Evolutionary conservation across 2,329 filamentous ascomycete genomes (phyloP).

Genomic region (Aspergillus costaricaensis): DNA sequence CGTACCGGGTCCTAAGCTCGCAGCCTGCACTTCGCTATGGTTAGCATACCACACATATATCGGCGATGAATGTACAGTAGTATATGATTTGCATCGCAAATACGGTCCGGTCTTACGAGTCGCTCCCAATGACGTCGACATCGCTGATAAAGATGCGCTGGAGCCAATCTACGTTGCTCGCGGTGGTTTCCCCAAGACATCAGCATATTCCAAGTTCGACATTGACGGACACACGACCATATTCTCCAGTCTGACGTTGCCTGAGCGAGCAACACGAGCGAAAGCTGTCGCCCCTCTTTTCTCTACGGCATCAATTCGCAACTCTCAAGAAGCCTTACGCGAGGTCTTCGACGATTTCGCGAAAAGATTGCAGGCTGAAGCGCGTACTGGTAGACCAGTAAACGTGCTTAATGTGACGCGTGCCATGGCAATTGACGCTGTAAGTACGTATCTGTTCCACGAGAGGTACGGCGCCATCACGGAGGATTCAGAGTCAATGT

Average conservation of each 20-base stretch:
- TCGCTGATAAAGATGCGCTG: constrained; percentile 50
- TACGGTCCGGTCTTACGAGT: constrained; percentile 42
- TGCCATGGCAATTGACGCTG: constrained; percentile 56
- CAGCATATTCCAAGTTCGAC: constrained; percentile 58
- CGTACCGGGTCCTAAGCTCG: constrained; percentile 43
- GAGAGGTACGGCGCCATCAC: constrained; percentile 52
- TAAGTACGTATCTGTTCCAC: constrained; percentile 57
- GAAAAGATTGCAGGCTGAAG: constrained; percentile 19
- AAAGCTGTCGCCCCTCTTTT: constrained; percentile 56
- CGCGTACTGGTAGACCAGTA: constrained; percentile 18
- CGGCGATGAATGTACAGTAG: constrained; percentile 35
- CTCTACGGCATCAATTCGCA: constrained; percentile 25
- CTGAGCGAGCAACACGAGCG: constrained; percentile 48
- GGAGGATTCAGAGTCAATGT: constrained; percentile 41
- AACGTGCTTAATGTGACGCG: constrained; percentile 52
- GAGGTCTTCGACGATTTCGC: constrained; percentile 27
- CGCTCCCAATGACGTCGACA: constrained; percentile 44
- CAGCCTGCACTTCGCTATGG: constrained; percentile 36
- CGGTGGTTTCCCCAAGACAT: constrained; percentile 57
- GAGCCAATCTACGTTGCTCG: constrained; percentile 54
- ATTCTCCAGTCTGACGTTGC: constrained; percentile 51
- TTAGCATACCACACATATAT: constrained; percentile 33
- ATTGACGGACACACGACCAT: constrained; percentile 58
- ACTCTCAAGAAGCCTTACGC: constrained; percentile 19
- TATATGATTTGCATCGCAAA: constrained; percentile 32